Evolutionary conservation across 163 green algal species (phyloP), one percentile per base, ranked within the genome.

Genomic region (Scenedesmus sp.): DNA sequence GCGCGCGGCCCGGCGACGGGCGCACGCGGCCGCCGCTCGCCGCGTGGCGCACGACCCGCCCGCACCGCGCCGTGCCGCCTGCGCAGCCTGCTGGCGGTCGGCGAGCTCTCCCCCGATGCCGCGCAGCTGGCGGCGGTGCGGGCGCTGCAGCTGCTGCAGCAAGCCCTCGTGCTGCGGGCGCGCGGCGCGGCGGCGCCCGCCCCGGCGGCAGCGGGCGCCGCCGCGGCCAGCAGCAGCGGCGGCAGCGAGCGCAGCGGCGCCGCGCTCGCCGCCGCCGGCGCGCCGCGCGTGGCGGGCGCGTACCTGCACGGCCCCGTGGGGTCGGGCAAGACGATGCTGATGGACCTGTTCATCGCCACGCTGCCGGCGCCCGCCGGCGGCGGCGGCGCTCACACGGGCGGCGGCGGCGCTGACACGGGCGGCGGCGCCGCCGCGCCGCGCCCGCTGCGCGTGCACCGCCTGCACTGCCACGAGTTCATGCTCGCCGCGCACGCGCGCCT

Each of bases 391-490:
- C 29, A 60, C 73, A 60, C 0, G n/a, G 81, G 7, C 57, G 51
- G 7, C 80, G 80, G 22, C 81, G 81, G 0, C 60, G 22, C 18
- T 70, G 26, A 11, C 20, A n/a, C n/a, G n/a, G n/a, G n/a, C 20
- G 29, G 36, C 64, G 2, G 13, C 14, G 11, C 13, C 34, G 15
- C 44, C 45, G 26, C 42, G 45, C 45, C 64, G 20, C 29, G 33
- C 22, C 85, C 83, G 0, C 42, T 76, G 0, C 18, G 82, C 22
- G 88, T 92, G 63, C 77, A 89, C 77, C 84, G 94, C 31, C 85
- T 87, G 5, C 95, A 98, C 85, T 98, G 95, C 80, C 95, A 98
- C 75, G 91, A 97, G 54, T 98, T 98, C 85, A 98, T 99, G 95
- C 81, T 97, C 54, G 82, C 88, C 0, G 88, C 98, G n/a, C 95